phyloP scores from a whole-genome alignment of 108 stramenopile species.

The Skeletonema potamos region DNA sequence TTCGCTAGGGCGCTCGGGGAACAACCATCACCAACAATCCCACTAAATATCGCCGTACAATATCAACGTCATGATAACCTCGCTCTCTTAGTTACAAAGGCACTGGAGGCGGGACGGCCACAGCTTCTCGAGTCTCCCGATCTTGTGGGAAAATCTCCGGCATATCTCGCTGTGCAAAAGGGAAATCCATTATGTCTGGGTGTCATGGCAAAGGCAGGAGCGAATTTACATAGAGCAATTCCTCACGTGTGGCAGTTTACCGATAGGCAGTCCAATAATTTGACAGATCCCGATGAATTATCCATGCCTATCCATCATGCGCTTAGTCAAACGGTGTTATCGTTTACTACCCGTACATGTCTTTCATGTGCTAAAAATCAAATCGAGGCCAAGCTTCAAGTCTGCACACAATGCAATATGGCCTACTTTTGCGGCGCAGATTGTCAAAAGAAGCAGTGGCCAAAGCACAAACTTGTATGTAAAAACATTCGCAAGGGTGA shows the following conservation, averaged over 20 bases:
- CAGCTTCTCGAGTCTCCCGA: slow-evolving; percentile 11
- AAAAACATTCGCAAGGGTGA: slow-evolving; percentile 7
- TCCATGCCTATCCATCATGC: slow-evolving; percentile 3
- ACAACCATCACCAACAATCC: neutral
- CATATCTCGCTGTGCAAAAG: slow-evolving; percentile 15
- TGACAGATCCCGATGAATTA: neutral
- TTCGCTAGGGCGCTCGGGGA: neutral
- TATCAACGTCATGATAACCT: slow-evolving; percentile 26
- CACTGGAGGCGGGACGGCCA: slow-evolving; percentile 7
- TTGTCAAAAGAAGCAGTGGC: slow-evolving; percentile 6
- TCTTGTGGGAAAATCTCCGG: slow-evolving; percentile 1
- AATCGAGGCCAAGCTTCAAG: neutral
- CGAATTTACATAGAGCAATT: slow-evolving; percentile 16
- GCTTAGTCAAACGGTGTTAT: slow-evolving; percentile 1
- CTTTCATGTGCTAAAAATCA: neutral
- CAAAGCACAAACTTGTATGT: slow-evolving; percentile 8
- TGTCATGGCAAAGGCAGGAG: slow-evolving; percentile 20
- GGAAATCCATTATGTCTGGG: slow-evolving; percentile 15
- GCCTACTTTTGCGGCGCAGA: slow-evolving; percentile 1
- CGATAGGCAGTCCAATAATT: neutral
- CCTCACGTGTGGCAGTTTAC: slow-evolving; percentile 13
- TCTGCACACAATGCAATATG: slow-evolving; percentile 13
- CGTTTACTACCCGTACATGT: slow-evolving; percentile 10
- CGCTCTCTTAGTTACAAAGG: slow-evolving; percentile 1
- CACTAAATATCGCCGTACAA: slow-evolving; percentile 10